Evolutionary conservation across 495 filamentous ascomycete species (phyloP).

Genomic region (Choiromyces venosus): DNA sequence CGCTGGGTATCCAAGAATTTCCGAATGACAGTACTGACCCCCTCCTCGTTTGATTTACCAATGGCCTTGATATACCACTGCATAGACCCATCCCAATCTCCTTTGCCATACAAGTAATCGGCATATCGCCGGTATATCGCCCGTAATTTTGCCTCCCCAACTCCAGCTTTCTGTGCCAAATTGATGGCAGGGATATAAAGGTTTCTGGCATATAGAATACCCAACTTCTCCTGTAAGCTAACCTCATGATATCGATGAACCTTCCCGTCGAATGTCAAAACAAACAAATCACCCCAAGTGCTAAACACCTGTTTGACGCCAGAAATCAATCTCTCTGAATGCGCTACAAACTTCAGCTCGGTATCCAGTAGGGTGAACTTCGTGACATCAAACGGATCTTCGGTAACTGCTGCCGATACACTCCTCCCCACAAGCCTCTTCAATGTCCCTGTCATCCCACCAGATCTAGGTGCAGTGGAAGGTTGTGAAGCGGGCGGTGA

Average conservation of each 20-base stretch:
- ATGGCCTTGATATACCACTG: conserved; percentile 95
- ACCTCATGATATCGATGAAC: conserved; percentile 87
- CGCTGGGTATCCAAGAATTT: conserved; percentile 76
- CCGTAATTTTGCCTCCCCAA: conserved; percentile 75
- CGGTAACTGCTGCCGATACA: conserved; percentile 62
- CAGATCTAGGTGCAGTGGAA: conserved; percentile 37
- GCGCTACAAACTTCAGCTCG: conserved; percentile 81
- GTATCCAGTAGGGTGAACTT: conserved; percentile 87
- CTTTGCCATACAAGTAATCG: conserved; percentile 90
- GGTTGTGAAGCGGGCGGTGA: conserved; percentile 60
- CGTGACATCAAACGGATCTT: conserved; percentile 71
- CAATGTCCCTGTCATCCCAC: conserved; percentile 50
- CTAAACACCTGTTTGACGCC: conserved; percentile 73
- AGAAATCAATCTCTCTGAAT: conserved; percentile 74
- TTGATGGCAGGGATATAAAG: conserved; percentile 88
- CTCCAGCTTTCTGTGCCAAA: conserved; percentile 79
- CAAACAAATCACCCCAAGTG: conserved; percentile 86
- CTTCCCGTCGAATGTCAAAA: conserved; percentile 85
- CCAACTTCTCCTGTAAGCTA: conserved; percentile 78
- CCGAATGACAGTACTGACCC: conserved; percentile 41
- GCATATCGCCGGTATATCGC: conserved; percentile 90
- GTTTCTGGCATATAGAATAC: conserved; percentile 90
- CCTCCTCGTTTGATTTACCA: conserved; percentile 49
- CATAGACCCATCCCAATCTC: conserved; percentile 95
- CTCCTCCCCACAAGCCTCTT: conserved; percentile 51